Conservation (phyloP, 192 early-diverging fungal species). For the Linnemannia zychae region DNA sequence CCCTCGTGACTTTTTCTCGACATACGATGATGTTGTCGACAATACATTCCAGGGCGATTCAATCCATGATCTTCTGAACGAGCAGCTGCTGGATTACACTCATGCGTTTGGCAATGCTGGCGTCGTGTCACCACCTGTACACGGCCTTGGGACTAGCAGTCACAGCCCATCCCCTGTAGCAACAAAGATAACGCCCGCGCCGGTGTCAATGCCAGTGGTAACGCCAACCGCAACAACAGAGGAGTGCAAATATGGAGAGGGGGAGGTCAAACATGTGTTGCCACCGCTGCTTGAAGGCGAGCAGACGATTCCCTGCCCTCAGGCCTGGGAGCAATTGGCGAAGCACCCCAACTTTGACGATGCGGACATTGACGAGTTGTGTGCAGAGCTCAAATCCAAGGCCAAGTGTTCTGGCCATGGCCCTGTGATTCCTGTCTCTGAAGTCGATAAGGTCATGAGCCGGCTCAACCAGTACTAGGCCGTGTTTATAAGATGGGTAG, state of each 20-base stretch:
- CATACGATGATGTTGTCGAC: slow-evolving; percentile 35
- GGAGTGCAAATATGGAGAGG: background rate
- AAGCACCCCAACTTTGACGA: slow-evolving; percentile 73
- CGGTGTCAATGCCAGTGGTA: background rate
- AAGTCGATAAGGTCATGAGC: slow-evolving; percentile 54
- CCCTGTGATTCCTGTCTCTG: slow-evolving; percentile 64
- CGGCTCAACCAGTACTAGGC: slow-evolving; percentile 37
- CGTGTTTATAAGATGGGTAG: too few species aligned
- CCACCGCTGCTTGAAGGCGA: slow-evolving; percentile 30
- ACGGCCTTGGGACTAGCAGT: background rate
- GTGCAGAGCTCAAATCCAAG: slow-evolving; percentile 64
- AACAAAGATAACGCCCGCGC: background rate
- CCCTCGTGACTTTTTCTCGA: slow-evolving; percentile 25
- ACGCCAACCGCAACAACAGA: background rate
- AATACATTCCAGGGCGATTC: slow-evolving; percentile 8
- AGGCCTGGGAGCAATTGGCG: slow-evolving; percentile 68
- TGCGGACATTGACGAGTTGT: slow-evolving; percentile 67
- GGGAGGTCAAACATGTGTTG: background rate
- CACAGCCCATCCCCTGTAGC: background rate
- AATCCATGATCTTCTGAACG: slow-evolving; percentile 26
- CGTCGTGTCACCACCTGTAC: background rate
- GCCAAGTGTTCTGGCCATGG: slow-evolving; percentile 71
- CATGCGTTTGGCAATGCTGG: slow-evolving; percentile 25
- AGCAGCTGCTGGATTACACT: slow-evolving; percentile 36
- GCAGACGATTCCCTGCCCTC: slow-evolving; percentile 58